Base-by-base conservation (phyloP, 2,329 filamentous ascomycete species). In the Aspergillus phoenicis region DNA sequence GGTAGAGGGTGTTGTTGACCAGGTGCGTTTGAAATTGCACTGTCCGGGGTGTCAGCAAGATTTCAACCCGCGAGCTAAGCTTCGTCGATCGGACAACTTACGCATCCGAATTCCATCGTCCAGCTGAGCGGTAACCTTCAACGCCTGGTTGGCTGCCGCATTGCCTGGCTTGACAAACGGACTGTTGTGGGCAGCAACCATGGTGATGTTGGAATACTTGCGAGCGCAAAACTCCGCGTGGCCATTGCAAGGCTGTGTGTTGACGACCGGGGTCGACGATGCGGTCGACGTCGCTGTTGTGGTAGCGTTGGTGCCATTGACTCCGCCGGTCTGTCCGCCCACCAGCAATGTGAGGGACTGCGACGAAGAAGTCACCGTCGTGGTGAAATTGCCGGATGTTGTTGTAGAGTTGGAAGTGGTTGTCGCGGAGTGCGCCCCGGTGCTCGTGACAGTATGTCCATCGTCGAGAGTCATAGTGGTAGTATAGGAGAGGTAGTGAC, bases 221-320 rank as follows among this genome's bases (percentile, higher is more conserved):
- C 91, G 85, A 5, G 77, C 78, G 80, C 91, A 96, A 69, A 95
- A 87, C 75, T 94, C 90, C 24, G 89, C 78, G 67, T 91, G 87
- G 73, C 87, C 87, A 77, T 96, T 96, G 82, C 91, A 96, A 4
- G 90, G 87, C 61, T 87, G 87, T 0, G 90, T 93, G 75, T 93
- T 94, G 49, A 84, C 85, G 1, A 72, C 77, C 13, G 73, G 73
- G 26, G 77, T 66, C 26, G 66, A 76, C n/a, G 73, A 73, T 13
- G 75, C 69, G 4, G 77, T 78, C 10, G 79, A 74, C 11, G 82
- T 81, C 39, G 75, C 74, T 39, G 80, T 83, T n/a, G 71, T 73
- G 62, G 82, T 83, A 2, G 81, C 77, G 38, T 82, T 82, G 8
- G 77, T 78, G 28, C 75, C 75, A 57, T 83, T 84, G 43, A 81